Evolutionary conservation across 495 filamentous ascomycete genomes (phyloP), one percentile per base, ranked within the genome.

Genomic region (Tricharina praecox): DNA sequence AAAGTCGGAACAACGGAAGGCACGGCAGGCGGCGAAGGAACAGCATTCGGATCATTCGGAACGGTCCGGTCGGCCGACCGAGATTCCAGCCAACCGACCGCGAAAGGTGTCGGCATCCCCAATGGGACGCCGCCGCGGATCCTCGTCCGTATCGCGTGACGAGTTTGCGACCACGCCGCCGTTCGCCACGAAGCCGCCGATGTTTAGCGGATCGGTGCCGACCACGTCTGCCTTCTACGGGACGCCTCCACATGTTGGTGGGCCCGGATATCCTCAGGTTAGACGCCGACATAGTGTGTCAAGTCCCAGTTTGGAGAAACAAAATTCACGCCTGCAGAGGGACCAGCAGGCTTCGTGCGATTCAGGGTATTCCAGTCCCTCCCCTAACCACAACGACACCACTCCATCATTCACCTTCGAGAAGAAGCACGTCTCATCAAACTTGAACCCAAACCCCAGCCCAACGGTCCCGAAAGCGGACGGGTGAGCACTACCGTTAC

Each of bases 281-380:
- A 52, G 54, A 47, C 55, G 55, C 34, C 48, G 55, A 38, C 55
- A 58, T 41, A 58, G 54, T 11, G 41, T 44, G 11, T 44, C 41
- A 13, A 58, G 54, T 39, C 55, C 55, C 16, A 58, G 54, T 45
- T 39, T 58, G 20, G 55, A 58, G 39, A 58, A 58, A 23, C 41
- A 25, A 35, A 32, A 41, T 13, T 50, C 45, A 15, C 50, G 20
- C 55, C 54, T 7, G 54, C 56, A 25, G n/a, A 20, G 19, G 32
- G 38, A 15, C 50, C 52, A 21, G 50, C 53, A 23, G 18, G n/a
- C 20, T 10, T 20, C n/a, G 37, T 20, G 10, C 37, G 55, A 58
- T 40, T 58, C 55, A 13, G 55, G 55, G 19, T 58, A 58, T 21
- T 58, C 55, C 15, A 58, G 55, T 20, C 55, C 55, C 9, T 44